Base-by-base conservation (phyloP, 2,329 filamentous ascomycete genomes). In the Trichoderma citrinoviride region DNA sequence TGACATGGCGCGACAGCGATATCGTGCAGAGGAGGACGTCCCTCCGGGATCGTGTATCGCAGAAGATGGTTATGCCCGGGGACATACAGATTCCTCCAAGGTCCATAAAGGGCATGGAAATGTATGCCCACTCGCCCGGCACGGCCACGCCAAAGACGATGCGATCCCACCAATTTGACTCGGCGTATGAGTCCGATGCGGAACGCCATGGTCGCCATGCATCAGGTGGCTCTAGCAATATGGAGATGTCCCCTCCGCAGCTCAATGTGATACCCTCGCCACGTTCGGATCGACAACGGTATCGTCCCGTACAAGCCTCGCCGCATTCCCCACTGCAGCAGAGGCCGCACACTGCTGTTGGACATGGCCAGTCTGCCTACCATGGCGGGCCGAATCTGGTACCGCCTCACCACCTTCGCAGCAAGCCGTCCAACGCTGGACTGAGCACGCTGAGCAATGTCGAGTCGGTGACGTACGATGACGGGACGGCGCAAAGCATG, bases 321-420 rank as follows among this genome's bases (percentile, higher is more conserved):
- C 86, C 86, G 3, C 83, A 89, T 69, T 89, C 86, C 5, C 86
- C 87, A 14, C 75, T 89, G 1, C 86, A 88, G 72, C 85, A 85
- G 71, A 77, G 81, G 37, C 85, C 83, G 29, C 85, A 84, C 74
- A 88, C 81, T 19, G 79, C 85, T 2, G 81, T 65, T 44, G 63
- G 58, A 17, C 52, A 66, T 7, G 69, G 2, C 66, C 63, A 14
- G 70, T 73, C 73, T 44, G 71, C 70, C 25, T 71, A 73, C 41
- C 76, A 54, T 70, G 67, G 29, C 29, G 53, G 66, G 64, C 68
- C 70, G 67, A 69, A 78, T 70, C 61, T 73, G 54, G 74, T 74
- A 54, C 76, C 78, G 40, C 71, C 77, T 8, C 69, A 74, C 2
- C 80, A 82, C 33, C 72, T 79, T 33, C 80, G 81, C 12, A 81